Percentiles rank a stretch among this genome's conserved stretches.
Evolutionary conservation across 2,329 filamentous ascomycete species (phyloP).

Genomic region (Endocalyx cinctus): DNA sequence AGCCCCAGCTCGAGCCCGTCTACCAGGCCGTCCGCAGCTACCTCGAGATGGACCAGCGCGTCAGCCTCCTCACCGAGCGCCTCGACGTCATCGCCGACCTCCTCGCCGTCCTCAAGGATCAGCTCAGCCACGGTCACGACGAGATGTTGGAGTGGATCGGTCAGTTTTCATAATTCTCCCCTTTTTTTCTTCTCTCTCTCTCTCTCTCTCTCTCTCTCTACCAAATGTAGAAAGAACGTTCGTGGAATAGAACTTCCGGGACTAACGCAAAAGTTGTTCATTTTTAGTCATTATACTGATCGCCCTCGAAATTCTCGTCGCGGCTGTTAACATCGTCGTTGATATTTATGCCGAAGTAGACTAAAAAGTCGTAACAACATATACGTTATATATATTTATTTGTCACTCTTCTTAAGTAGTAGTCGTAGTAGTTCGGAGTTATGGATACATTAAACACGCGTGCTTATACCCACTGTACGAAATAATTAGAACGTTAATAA

Average conservation of each 20-base stretch:
- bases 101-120: conserved; percentile 89
- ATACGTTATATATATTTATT: neutral
- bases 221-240: no score
- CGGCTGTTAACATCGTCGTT: conserved; percentile 89
- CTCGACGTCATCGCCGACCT: conserved; percentile 91
- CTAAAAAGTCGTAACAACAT: conserved; percentile 8
- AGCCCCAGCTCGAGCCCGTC: conserved; percentile 92
- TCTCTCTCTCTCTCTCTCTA: no score
- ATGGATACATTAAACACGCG: no score
- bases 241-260: no score
- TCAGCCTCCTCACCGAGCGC: conserved; percentile 81
- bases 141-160: conserved; percentile 88
- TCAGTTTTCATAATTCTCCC: conserved; percentile 39
- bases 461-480: no score
- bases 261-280: no score
- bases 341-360: conserved; percentile 68
- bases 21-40: conserved; percentile 95
- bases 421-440: no score
- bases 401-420: neutral
- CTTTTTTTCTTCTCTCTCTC: no score
- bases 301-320: conserved; percentile 89
- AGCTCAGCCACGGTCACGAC: conserved; percentile 87
- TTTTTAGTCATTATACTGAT: conserved; percentile 83
- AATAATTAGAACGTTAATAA: no score
- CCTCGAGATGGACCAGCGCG: conserved; percentile 95